phyloP scores from a whole-genome alignment of 345 rosid species.

The Euclidium syriacum region DNA sequence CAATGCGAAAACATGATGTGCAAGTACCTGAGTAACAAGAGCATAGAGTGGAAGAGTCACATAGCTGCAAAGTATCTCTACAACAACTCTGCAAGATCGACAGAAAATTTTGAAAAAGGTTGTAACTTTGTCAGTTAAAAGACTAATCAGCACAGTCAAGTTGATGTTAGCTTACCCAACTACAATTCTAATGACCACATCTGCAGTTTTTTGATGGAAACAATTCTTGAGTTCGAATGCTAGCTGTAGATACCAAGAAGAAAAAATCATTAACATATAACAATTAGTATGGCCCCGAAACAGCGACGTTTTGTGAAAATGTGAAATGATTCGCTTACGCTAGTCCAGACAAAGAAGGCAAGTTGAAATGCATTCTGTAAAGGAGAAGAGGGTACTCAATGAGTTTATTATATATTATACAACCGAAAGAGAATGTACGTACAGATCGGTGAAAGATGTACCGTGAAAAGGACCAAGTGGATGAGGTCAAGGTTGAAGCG shows the following conservation, averaged over 20 bases:
- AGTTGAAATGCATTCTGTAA: conserved; percentile 86
- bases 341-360: conserved; percentile 88
- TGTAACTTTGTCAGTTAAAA: not conserved
- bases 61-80: conserved; percentile 85
- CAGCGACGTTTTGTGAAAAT: not conserved
- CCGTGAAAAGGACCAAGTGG: conserved; percentile 81
- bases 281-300: conserved; percentile 1
- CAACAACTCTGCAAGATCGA: conserved; percentile 58
- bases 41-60: conserved; percentile 96
- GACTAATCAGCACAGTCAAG: not conserved
- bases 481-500: conserved; percentile 71
- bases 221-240: conserved; percentile 44
- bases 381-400: too few species aligned
- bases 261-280: too few species aligned
- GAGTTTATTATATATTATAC: too few species aligned
- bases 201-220: conserved; percentile 45
- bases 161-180: conserved; percentile 55
- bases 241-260: conserved; percentile 44
- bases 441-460: too few species aligned
- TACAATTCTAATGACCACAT: conserved; percentile 53
- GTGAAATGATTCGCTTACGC: conserved; percentile 43
- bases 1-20: not conserved
- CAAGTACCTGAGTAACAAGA: conserved; percentile 76
- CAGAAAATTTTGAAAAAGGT: too few species aligned
- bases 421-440: too few species aligned